Base-by-base conservation (phyloP, 169 alveolate genomes). In the Cryptosporidium sp. region DNA sequence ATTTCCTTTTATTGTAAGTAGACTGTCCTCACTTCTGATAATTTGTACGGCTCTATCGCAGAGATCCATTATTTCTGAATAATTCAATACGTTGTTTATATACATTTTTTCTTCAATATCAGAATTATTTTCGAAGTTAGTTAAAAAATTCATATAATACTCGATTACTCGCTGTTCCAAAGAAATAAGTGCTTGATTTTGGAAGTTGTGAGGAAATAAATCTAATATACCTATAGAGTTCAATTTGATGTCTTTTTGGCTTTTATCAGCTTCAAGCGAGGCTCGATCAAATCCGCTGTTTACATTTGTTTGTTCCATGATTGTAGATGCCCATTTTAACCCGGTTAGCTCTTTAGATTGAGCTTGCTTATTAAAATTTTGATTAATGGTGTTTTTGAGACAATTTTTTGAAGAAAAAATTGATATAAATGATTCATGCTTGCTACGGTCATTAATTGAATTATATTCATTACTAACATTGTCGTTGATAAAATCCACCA, bases 41-140 rank as follows among this genome's bases (percentile, higher is more conserved):
- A 80, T 45, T 26, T 80, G 70, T 8, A 80, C 89, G 21, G 45
- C 80, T 21, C 67, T 41, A 62, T 80, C 89, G 31, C 89, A 80
- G 9, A 80, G 26, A 33, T 80, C 43, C 65, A 80, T 80, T 62
- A 80, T 80, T 65, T 80, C 89, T 23, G 39, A 39, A 35, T 39
- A 39, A 21, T 21, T 62, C 33, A 65, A n/a, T 58, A 80, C 50
- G 35, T 80, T 80, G 55, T 59, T 80, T 18, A 80, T 62, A 41
- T 80, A 62, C 65, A 80, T 37, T 18, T 39, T 61, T 41, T 80
- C 89, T 80, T 80, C 80, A 7, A 61, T 7, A 26, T 39, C 89
- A 12, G 48, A 52, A 9, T 62, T 23, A 9, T 26, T 52, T n/a
- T 39, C 50, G 5, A 48, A 9, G 21, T 26, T 62, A 31, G 33